Evolutionary conservation across 768 basidiomycete genomes (phyloP), one percentile per base, ranked within the genome.

Genomic region (Tulasnella sp.): DNA sequence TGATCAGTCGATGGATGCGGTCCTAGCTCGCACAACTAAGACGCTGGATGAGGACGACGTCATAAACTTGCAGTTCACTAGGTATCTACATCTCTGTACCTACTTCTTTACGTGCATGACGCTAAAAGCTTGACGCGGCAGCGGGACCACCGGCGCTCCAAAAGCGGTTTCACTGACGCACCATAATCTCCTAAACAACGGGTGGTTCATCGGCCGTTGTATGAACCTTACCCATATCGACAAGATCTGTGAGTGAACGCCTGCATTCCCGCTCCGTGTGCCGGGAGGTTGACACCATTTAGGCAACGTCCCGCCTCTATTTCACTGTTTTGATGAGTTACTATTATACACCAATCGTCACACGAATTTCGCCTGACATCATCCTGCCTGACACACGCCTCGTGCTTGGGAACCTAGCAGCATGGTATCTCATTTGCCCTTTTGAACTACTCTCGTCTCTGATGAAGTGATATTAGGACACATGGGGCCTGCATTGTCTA

Each of bases 241-340:
- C 63, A 70, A 86, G 23, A 70, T 90, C 3, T 89, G 88, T 87
- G 63, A 27, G 81, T 71, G 21, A n/a, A 19, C 3, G 50, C 45
- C 29, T 8, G 19, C 15, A 45, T 17, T 24, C 21, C 11, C 21
- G 26, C 17, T 3, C 23, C 7, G 10, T 23, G 49, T 9, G 4
- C 38, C 62, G 42, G 63, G 43, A 13, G 43, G 54, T 67, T 9
- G 55, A 38, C 19, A 30, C 4, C 7, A 26, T 59, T 19, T 49
- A 89, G 86, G 86, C 76, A 90, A 91, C 63, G 82, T 82, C 1
- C 88, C 88, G 2, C 88, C 88, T 0, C 71, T 90, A 1, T 92
- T 90, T 68, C 88, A 92, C 68, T 91, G 88, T 68, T 90, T 90
- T 79, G 88, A 88, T 87, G 72, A 84, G 86, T 86, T 13, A 3